Evolutionary conservation across 805 yeast species (phyloP), one percentile per base, ranked within the genome.

Genomic region (Zygosaccharomyces bailii): DNA sequence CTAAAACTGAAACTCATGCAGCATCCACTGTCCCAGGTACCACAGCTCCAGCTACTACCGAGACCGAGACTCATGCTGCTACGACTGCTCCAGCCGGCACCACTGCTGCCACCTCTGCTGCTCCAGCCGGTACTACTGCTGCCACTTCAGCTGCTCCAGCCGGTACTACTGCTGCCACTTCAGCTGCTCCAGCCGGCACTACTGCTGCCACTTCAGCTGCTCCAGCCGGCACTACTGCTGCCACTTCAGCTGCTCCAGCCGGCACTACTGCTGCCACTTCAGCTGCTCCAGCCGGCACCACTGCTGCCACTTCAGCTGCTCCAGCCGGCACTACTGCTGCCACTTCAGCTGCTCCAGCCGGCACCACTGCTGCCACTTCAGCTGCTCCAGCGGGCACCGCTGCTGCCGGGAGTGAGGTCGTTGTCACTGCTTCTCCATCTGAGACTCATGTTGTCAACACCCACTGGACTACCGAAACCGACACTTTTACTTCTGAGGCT

Each of bases 371-470:
- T 32, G 39, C 17, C n/a, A 14, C 39, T 36, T 7, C 39, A 2
- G 39, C 39, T 14, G 27, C 39, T n/a, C 13, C 37, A 17, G 20
- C 39, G 8, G 20, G n/a, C 11, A 19, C 30, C 25, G 20, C 39
- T n/a, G 31, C 32, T 16, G 14, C 46, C 25, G 23, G 14, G 16
- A 14, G 14, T 20, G 39, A 35, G 13, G 33, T 41, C 27, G 52
- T 54, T 13, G 53, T 48, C 36, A 50, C 57, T 24, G 25, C 44
- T 16, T 13, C 23, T 31, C 18, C 32, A 34, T 19, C 20, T 31
- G 24, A 21, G n/a, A 27, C 30, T 38, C 25, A 34, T 13, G 34
- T 20, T 30, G 21, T 20, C 18, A 23, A 27, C 14, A 35, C 39
- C 13, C 39, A 35, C 39, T 35, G 39, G 39, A 35, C 39, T 10